Conservation (phyloP, 1,139 yeast species). For the Scheffersomyces parashehatae region DNA sequence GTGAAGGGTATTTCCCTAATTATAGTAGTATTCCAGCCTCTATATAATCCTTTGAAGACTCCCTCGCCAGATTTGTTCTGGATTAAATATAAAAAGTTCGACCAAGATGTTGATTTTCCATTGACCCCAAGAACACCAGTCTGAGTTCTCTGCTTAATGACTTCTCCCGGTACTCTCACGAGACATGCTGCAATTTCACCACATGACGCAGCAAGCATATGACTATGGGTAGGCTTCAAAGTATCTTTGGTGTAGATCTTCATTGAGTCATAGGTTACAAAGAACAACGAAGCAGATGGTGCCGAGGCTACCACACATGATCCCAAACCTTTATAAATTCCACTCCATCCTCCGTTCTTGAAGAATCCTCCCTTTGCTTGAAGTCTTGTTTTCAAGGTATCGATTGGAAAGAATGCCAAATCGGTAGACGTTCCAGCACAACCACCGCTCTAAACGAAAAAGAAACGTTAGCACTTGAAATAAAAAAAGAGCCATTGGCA, state of each 20-base stretch:
- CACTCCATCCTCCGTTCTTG: constrained; percentile 87
- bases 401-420: constrained; percentile 92
- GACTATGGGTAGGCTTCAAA: constrained; percentile 48
- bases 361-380: constrained; percentile 97
- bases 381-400: constrained; percentile 87
- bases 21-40: constrained; percentile 93
- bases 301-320: constrained; percentile 95
- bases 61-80: constrained; percentile 76
- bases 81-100: constrained; percentile 60
- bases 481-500: too few species aligned
- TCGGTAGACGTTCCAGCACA: constrained; percentile 97
- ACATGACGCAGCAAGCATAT: constrained; percentile 82
- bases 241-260: constrained; percentile 52
- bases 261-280: constrained; percentile 81
- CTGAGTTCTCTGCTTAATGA: constrained; percentile 92
- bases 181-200: constrained; percentile 94
- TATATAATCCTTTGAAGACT: constrained; percentile 69
- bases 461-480: constrained; percentile 13
- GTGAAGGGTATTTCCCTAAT: constrained; percentile 97
- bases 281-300: constrained; percentile 88
- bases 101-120: constrained; percentile 59
- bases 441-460: constrained; percentile 67
- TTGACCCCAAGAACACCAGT: constrained; percentile 54
- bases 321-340: constrained; percentile 89
- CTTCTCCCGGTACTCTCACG: constrained; percentile 96